Conservation (phyloP, 768 basidiomycete genomes). For the Trametes punicea region DNA sequence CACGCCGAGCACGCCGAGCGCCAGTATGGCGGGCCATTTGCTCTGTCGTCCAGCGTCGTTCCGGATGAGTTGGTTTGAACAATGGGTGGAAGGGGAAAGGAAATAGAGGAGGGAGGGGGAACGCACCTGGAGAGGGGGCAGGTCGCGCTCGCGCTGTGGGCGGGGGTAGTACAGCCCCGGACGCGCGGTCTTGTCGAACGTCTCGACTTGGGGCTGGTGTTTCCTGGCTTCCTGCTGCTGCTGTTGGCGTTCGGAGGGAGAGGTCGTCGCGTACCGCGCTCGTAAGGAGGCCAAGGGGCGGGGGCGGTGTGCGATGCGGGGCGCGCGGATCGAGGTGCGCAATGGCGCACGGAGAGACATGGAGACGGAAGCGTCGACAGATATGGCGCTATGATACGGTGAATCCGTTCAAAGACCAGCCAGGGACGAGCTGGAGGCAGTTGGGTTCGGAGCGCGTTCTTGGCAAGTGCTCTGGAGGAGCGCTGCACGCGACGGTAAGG, state of each 20-base stretch:
- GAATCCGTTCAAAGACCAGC: too few relatives aligned
- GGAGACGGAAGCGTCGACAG: not conserved
- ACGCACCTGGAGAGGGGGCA: constrained; percentile 43
- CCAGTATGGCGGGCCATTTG: constrained; percentile 59
- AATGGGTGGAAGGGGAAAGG: not conserved
- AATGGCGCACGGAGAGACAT: constrained; percentile 7
- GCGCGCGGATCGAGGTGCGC: not conserved
- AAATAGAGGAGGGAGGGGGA: not conserved
- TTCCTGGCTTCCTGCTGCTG: not conserved
- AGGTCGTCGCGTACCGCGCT: constrained; percentile 2
- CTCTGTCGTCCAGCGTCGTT: constrained; percentile 18
- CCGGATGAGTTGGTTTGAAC: not conserved
- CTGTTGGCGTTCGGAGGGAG: not conserved
- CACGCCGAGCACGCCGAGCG: constrained; percentile 48
- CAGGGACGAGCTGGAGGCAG: too few relatives aligned
- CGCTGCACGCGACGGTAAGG: not conserved
- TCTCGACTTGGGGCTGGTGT: constrained; percentile 32
- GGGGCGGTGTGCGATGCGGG: not conserved
- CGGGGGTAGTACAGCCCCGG: constrained; percentile 45
- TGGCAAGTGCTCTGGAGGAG: too few relatives aligned
- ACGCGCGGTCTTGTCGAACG: constrained; percentile 42
- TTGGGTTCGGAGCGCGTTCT: too few relatives aligned
- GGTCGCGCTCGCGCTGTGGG: constrained; percentile 36
- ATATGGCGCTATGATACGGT: too few relatives aligned
- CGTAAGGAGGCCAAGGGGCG: not conserved